Evolutionary conservation across 805 yeast species (phyloP), one percentile per base, ranked within the genome.

Genomic region (Blastobotrys peoriensis): DNA sequence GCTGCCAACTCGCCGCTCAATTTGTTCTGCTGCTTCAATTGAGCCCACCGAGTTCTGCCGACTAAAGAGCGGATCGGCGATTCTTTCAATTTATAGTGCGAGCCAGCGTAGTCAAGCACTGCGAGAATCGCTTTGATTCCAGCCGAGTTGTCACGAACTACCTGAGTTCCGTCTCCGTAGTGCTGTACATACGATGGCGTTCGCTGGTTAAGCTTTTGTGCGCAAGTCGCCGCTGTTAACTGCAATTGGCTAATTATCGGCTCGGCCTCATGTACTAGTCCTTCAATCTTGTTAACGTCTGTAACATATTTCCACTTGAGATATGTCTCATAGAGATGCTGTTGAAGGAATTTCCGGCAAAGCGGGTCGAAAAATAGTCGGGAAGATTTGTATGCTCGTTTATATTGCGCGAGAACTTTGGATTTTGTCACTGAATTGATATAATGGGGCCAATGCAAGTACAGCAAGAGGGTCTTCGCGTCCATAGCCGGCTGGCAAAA

Each of bases 251-350:
- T 35, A 27, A 48, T 28, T n/a, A 51, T 50, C 2, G 34, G 41
- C 21, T 22, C 18, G 1, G 55, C 60, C 3, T 27, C 28, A 9
- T 37, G 20, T 2, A 45, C 22, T 27, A 58, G 48, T 2, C 50
- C 53, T 15, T 36, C 15, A 4, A 58, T 37, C 18, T 44, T 40
- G 3, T 10, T 6, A 6, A 34, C 33, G 27, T 46, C 43, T n/a
- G 52, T 46, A 25, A 50, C 53, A 40, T 51, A 57, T 35, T 47
- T 54, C 43, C 36, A 46, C 3, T 52, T 47, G 5, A 44, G 37
- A 40, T 57, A 55, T 10, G 45, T 16, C 25, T 54, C 55, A 30
- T 46, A 40, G 18, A 41, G 20, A 16, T 28, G 16, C 5, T 20
- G 37, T 16, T 42, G 43, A 18, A 54, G 46, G 37, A 36, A 47